A percentile compares a stretch with the other conserved stretches of the same genome.
These are phyloP conservation scores for Crucibulum laeve DNA, from an alignment of 768 basidiomycete genomes.

Conservation along the genomic window DNA sequence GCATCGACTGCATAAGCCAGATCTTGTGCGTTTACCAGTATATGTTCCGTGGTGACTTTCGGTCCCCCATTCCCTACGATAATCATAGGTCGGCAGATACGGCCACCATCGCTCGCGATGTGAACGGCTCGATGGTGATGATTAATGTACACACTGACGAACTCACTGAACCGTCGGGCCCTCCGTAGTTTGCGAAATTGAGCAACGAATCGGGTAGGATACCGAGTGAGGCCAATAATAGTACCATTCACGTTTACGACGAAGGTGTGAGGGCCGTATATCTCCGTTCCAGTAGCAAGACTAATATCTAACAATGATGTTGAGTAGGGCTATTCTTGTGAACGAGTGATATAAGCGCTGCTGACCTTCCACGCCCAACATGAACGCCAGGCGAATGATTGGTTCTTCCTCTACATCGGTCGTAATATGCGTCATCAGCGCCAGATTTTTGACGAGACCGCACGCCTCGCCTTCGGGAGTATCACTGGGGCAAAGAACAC, in stretches of 20 bases:
- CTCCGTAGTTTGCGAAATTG: conserved; percentile 92
- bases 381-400: conserved; percentile 81
- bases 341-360: not conserved
- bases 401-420: conserved; percentile 98
- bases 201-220: conserved; percentile 78
- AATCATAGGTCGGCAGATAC: conserved; percentile 96
- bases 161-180: conserved; percentile 90
- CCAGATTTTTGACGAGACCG: conserved; percentile 96
- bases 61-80: conserved; percentile 85
- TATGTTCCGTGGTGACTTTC: conserved; percentile 77
- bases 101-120: conserved; percentile 94
- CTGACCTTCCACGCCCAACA: conserved; percentile 96
- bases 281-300: conserved; percentile 89
- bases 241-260: conserved; percentile 97
- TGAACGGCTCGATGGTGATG: conserved; percentile 93
- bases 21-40: conserved; percentile 46
- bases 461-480: conserved; percentile 99
- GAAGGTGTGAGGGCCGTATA: conserved; percentile 89
- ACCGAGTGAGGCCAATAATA: conserved; percentile 88
- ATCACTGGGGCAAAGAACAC: conserved; percentile 95
- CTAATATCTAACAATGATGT: conserved; percentile 66
- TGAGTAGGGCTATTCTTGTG: conserved; percentile 3
- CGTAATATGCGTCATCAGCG: conserved; percentile 99
- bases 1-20: conserved; percentile 6
- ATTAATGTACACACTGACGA: conserved; percentile 95